These are phyloP conservation scores for Fusarium veterinarium DNA, from an alignment of 2,329 filamentous ascomycete species.

Conservation along the genomic window DNA sequence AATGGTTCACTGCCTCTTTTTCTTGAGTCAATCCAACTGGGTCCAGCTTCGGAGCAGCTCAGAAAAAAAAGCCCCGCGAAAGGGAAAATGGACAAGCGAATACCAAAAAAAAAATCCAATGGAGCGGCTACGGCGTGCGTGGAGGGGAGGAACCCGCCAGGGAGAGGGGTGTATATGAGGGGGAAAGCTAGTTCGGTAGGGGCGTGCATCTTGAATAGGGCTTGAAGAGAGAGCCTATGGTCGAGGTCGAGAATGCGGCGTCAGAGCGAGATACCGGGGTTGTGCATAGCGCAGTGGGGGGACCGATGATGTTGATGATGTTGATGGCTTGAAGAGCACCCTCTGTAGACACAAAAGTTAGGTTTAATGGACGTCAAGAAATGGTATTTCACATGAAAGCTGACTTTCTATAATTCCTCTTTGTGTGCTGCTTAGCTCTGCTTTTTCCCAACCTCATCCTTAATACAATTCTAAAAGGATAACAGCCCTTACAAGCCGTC, in stretches of 20 bases:
- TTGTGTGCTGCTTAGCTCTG: background rate
- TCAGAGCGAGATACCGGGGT: constrained; percentile 24
- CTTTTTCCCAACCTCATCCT: background rate
- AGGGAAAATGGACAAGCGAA: constrained; percentile 28
- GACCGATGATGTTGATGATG: constrained; percentile 29
- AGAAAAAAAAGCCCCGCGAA: constrained; percentile 36
- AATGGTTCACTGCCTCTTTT: constrained; percentile 23
- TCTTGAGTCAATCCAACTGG: constrained; percentile 38
- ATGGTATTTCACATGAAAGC: constrained; percentile 36
- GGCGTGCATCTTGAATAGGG: constrained; percentile 31
- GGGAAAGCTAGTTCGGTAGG: constrained; percentile 21
- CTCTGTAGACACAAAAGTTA: constrained; percentile 3
- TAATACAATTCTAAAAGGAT: background rate
- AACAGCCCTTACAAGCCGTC: background rate
- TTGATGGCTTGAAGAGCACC: constrained; percentile 21
- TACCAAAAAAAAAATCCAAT: constrained; percentile 37
- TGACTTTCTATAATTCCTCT: background rate
- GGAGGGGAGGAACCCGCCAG: constrained; percentile 14
- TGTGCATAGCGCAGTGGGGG: constrained; percentile 32
- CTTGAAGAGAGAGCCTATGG: constrained; percentile 13
- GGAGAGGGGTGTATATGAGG: constrained; percentile 34
- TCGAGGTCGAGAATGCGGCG: constrained; percentile 10
- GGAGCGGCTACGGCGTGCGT: constrained; percentile 42
- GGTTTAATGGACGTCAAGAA: constrained; percentile 8
- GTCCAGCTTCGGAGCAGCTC: constrained; percentile 33